These are phyloP conservation scores for Xerophyta viscosa DNA, from an alignment of 106 monocot genomes.

Conservation along the genomic window DNA sequence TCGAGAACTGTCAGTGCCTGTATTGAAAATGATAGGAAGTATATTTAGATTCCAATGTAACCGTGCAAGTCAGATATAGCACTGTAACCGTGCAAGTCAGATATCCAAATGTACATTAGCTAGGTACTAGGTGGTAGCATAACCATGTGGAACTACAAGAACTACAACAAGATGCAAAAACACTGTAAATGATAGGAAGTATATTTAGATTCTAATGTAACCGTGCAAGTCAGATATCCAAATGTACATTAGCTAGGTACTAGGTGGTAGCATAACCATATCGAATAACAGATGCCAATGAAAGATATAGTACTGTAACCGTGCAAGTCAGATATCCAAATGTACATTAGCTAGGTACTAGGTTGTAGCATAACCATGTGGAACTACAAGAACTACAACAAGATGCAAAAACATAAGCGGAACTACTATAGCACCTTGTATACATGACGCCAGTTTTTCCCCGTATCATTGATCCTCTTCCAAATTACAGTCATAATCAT, in stretches of 20 bases:
- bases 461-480: conserved; percentile 96
- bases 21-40: conserved; percentile 3
- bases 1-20: conserved; percentile 85
- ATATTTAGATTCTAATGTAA: neutral
- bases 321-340: no score
- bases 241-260: no score
- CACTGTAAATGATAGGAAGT: neutral
- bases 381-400: neutral
- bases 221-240: no score
- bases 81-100: no score
- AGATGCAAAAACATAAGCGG: neutral
- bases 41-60: neutral
- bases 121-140: no score
- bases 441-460: conserved; percentile 98
- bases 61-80: no score
- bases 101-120: no score
- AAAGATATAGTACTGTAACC: no score
- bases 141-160: neutral
- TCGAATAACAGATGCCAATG: no score
- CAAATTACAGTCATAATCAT: conserved; percentile 87
- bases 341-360: no score
- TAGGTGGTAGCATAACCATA: neutral
- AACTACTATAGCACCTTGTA: conserved; percentile 61
- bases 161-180: neutral
- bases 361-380: neutral